A percentile compares a stretch with the other conserved stretches of the same genome.
Conservation (phyloP, 257 asterid genomes). For the Solanum lignicaule region DNA sequence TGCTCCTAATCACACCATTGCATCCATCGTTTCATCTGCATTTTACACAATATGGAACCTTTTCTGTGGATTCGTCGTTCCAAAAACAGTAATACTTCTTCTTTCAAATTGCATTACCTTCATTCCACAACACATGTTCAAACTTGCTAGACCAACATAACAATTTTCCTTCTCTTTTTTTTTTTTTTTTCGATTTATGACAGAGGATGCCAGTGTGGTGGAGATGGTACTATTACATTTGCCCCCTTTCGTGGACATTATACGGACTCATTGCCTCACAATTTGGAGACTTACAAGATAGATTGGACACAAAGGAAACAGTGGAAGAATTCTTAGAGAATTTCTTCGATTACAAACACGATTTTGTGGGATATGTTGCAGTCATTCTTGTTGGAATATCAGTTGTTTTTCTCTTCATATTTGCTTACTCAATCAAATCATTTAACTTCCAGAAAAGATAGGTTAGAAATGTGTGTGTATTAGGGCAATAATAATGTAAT, state of each 20-base stretch:
- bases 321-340: constrained; percentile 41
- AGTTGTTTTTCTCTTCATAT: constrained; percentile 44
- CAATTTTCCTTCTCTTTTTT: no score
- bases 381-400: constrained; percentile 30
- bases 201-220: constrained; percentile 88
- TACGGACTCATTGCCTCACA: constrained; percentile 60
- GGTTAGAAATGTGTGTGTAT: not conserved
- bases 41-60: constrained; percentile 62
- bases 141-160: not conserved
- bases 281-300: constrained; percentile 32
- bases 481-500: not conserved
- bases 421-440: constrained; percentile 49
- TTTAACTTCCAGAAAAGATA: constrained; percentile 67
- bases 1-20: constrained; percentile 65
- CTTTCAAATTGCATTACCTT: not conserved
- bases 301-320: constrained; percentile 32
- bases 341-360: constrained; percentile 44
- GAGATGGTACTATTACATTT: constrained; percentile 62
- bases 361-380: constrained; percentile 55
- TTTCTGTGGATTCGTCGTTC: constrained; percentile 75
- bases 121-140: not conserved
- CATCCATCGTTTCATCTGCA: constrained; percentile 48
- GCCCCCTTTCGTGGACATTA: constrained; percentile 60
- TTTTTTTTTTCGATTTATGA: not conserved
- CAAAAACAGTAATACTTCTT: constrained; percentile 30